phyloP scores from a whole-genome alignment of 2,329 filamentous ascomycete genomes.

The Zasmidium citrigriseum region DNA sequence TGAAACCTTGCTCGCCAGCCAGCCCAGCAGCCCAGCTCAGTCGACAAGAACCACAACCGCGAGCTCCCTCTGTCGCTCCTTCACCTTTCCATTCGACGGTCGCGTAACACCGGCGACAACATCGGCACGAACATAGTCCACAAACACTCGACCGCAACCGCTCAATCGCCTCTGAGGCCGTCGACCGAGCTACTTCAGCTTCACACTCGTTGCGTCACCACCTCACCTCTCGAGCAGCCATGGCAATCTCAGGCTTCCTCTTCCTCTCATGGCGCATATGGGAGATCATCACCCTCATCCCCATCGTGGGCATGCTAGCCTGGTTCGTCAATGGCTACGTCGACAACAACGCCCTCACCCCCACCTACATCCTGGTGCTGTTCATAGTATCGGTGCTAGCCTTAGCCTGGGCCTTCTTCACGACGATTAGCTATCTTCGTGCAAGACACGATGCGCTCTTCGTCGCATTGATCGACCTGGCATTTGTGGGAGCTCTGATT shows the following conservation, averaged over 20 bases:
- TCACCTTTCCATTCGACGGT: not conserved
- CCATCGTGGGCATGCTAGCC: slow-evolving; percentile 63
- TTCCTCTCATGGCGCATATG: slow-evolving; percentile 64
- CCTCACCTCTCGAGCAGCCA: slow-evolving; percentile 24
- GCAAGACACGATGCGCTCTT: slow-evolving; percentile 61
- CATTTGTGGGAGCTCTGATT: slow-evolving; percentile 65
- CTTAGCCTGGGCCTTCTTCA: slow-evolving; percentile 62
- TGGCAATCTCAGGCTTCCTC: slow-evolving; percentile 56
- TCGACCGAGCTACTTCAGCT: not conserved
- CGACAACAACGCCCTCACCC: slow-evolving; percentile 58
- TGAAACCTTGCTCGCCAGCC: not conserved
- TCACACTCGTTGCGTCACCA: not conserved
- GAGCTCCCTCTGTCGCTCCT: not conserved
- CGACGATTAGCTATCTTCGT: slow-evolving; percentile 59
- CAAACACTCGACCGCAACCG: no score
- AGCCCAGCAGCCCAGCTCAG: not conserved
- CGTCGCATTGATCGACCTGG: slow-evolving; percentile 62
- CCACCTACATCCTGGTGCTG: slow-evolving; percentile 61
- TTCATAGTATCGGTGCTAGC: slow-evolving; percentile 66
- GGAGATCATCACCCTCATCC: slow-evolving; percentile 64
- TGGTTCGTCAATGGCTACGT: slow-evolving; percentile 65
- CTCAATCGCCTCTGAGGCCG: not conserved
- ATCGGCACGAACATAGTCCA: no score
- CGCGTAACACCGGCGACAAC: slow-evolving; percentile 1
- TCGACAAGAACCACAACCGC: no score